Base-by-base conservation (phyloP, 2,329 filamentous ascomycete genomes). In the Paecilomyces niveus region DNA sequence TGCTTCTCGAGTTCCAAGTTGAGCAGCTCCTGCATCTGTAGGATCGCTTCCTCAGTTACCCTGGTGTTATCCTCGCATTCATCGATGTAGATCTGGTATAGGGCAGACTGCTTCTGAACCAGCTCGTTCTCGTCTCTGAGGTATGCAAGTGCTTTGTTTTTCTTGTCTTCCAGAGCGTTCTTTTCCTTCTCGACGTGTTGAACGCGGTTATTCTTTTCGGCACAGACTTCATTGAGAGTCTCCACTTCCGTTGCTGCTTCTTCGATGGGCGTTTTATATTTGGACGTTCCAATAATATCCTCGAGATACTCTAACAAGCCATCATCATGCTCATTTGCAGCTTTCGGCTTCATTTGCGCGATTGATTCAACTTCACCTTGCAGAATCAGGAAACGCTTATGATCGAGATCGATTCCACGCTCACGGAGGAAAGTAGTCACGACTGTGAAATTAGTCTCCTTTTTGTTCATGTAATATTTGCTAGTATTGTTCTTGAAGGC, bases 341-440 rank as follows among this genome's bases (percentile, higher is more conserved):
- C 94, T 74, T 99, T 99, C 18, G 95, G 83, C 76, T 99, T 99
- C 94, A 99, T 99, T 75, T 97, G 94, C 6, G 94, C 93, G 70
- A 99, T 99, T 0, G 93, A 97, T 74, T 99, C 94, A 59, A 99
- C 94, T 73, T 99, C 94, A 69, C 94, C 94, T 74, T 99, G 94
- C 10, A 99, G 79, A 69, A 99, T 99, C 57, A 99, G 78, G 77
- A 99, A 99, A 60, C 94, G 90, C 77, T 99, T 99, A 78, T 99
- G 94, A 69, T 99, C 94, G 22, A 99, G 81, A 76, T 99, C 94
- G 15, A 99, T 90, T 1, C 94, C 95, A 24, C 90, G 86, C 22
- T 92, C 91, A 58, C 89, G 89, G 8, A 99, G 83, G 13, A 99
- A 80, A 0, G 88, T 90, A 0, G 92, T 97, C 29, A 99, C 94